Evolutionary conservation across 768 basidiomycete species (phyloP), one percentile per base, ranked within the genome.

Genomic region (Mycena belliarum): DNA sequence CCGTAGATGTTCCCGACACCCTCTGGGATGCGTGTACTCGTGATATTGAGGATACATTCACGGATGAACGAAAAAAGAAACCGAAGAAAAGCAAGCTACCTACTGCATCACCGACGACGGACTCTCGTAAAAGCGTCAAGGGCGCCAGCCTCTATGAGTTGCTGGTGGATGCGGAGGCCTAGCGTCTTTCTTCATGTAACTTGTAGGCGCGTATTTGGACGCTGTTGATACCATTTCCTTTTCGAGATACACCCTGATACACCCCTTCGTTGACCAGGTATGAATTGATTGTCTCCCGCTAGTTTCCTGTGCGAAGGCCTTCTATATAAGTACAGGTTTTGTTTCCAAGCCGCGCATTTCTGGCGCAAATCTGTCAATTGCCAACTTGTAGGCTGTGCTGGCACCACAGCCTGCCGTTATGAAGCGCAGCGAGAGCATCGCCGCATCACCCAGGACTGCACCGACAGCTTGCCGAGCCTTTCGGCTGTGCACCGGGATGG

Each of bases 31-130:
- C 83, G 4, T 78, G 76, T 23, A 63, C 72, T 28, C 73, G 73
- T 21, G 82, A 77, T 0, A 64, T 90, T 21, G 76, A 71, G 21
- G 74, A 79, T 55, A 73, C 75, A 6, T 86, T 86, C 58, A 73
- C 72, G 8, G 76, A 75, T 44, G 84, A 84, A 55, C 70, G 67
- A 28, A 69, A 65, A 54, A 82, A 79, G 67, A 84, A 79, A 65
- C 43, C 67, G 25, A 84, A 67, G 63, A 79, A 73, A 62, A 53
- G 63, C 15, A 71, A 63, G 56, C 63, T 32, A 12, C 7, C 12
- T 12, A 32, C 6, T 16, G 58, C 63, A n/a, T 38, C 49, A 16
- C 25, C 52, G 20, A 66, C 72, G 59, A 73, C 67, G 44, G 42
- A 29, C 23, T 33, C 45, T 29, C 26, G 37, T 33, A 60, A 59